Conservation (phyloP, 2,329 filamentous ascomycete genomes). For the Trichoderma sp. region DNA sequence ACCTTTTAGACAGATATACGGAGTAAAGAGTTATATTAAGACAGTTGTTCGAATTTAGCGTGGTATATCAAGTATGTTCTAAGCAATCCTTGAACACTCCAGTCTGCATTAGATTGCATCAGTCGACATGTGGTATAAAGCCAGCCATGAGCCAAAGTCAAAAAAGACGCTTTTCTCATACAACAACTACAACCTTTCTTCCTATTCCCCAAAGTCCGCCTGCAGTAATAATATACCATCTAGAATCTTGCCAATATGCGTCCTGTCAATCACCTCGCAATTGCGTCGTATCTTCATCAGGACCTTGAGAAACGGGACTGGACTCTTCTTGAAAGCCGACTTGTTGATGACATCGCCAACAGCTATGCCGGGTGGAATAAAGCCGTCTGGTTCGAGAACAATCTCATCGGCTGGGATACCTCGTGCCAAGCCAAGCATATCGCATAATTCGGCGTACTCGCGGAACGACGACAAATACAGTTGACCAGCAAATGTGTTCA, state of each 20-base stretch:
- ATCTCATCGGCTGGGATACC: slow-evolving; percentile 33
- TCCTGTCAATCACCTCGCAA: slow-evolving; percentile 45
- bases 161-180: too few species aligned
- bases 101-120: too few species aligned
- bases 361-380: slow-evolving; percentile 35
- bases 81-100: too few species aligned
- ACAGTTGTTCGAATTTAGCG: too few species aligned
- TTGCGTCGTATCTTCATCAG: slow-evolving; percentile 44
- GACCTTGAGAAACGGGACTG: slow-evolving; percentile 43
- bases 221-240: slow-evolving; percentile 37
- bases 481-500: slow-evolving; percentile 70
- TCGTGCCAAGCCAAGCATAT: slow-evolving; percentile 53
- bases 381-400: slow-evolving; percentile 37
- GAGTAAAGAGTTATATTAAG: too few species aligned
- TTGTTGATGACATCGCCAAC: slow-evolving; percentile 27
- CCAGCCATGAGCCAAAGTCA: too few species aligned
- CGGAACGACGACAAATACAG: slow-evolving; percentile 59
- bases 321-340: slow-evolving; percentile 39
- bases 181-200: too few species aligned
- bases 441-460: slow-evolving; percentile 58
- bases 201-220: slow-evolving; percentile 30
- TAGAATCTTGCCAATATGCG: slow-evolving; percentile 46
- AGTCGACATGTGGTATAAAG: too few species aligned
- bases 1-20: too few species aligned
- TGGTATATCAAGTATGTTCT: too few species aligned